Percentiles rank a stretch among this genome's conserved stretches.
Conservation (phyloP, 441 rosid genomes). For the Syzygium syzygioides region DNA sequence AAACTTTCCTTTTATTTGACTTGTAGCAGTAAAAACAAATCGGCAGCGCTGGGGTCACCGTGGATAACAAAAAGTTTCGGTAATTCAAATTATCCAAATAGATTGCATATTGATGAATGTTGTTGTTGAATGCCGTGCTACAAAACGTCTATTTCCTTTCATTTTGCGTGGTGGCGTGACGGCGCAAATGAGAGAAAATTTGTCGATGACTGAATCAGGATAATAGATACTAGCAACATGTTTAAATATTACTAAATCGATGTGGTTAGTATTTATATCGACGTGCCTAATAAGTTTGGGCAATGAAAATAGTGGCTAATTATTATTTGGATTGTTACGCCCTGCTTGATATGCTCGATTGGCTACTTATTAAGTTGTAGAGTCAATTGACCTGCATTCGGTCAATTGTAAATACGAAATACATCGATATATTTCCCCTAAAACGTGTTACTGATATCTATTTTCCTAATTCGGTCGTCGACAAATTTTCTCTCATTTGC, state of each 20-base stretch:
- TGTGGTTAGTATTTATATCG: neutral
- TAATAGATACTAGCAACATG: neutral
- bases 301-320: neutral
- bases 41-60: neutral
- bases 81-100: neutral
- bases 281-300: neutral
- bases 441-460: neutral
- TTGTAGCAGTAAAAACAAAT: neutral
- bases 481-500: neutral
- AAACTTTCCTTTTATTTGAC: neutral
- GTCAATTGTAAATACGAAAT: too few relatives aligned
- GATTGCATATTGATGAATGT: neutral
- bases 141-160: neutral
- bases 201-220: fast-evolving
- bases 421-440: too few relatives aligned
- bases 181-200: neutral
- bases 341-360: neutral
- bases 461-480: neutral
- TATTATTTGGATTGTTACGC: neutral
- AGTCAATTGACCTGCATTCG: too few relatives aligned
- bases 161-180: neutral
- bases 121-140: neutral
- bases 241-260: neutral
- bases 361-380: neutral
- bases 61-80: neutral